Evolutionary conservation across 441 rosid species (phyloP).

Genomic region (Euphorbia celastroides): DNA sequence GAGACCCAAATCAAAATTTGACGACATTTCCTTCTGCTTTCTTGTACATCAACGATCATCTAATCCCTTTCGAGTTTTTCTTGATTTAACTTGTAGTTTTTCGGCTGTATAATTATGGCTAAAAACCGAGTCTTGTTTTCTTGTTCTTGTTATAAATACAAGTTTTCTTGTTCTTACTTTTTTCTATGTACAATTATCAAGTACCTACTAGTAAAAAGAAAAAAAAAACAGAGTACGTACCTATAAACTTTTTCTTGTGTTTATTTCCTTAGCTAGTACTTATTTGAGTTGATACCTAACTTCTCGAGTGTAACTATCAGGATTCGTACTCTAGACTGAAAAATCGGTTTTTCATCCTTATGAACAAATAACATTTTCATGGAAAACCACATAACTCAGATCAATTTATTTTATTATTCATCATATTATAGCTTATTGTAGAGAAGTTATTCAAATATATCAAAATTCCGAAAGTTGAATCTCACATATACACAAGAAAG

Average conservation of each 20-base stretch:
- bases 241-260: neutral
- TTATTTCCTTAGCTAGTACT: neutral
- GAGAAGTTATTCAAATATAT: too few species aligned
- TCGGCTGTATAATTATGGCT: neutral
- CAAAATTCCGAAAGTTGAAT: too few species aligned
- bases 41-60: constrained; percentile 14
- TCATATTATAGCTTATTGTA: too few species aligned
- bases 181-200: neutral
- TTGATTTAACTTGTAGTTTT: neutral
- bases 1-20: constrained; percentile 23
- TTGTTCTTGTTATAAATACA: constrained; percentile 16
- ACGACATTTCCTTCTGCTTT: constrained; percentile 31
- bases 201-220: neutral
- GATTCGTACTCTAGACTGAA: too few species aligned
- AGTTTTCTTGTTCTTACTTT: neutral
- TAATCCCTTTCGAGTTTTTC: constrained; percentile 15
- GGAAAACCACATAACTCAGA: too few species aligned
- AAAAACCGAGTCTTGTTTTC: constrained; percentile 3
- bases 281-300: too few species aligned
- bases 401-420: too few species aligned
- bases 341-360: too few species aligned
- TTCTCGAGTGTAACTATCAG: too few species aligned
- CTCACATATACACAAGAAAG: too few species aligned
- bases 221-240: neutral
- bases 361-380: too few species aligned